Evolutionary conservation across 2,329 filamentous ascomycete species (phyloP).

Genomic region (Cladosporium austrohemisphaericum): DNA sequence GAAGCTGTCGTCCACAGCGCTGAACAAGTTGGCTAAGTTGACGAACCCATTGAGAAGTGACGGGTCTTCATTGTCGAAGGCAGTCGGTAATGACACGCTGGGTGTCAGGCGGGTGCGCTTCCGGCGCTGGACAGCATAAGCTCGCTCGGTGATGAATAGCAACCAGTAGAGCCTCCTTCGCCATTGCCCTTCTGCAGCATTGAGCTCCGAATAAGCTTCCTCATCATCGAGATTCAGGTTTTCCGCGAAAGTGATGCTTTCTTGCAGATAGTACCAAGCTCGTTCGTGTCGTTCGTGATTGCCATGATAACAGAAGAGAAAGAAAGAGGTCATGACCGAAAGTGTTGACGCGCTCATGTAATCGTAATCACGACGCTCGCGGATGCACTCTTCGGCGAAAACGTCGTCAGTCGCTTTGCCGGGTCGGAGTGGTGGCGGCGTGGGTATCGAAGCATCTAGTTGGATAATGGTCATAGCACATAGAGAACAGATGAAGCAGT

Average conservation of each 20-base stretch:
- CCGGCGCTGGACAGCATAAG: slow-evolving; percentile 35
- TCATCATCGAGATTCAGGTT: slow-evolving; percentile 35
- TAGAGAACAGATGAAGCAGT: slow-evolving; percentile 33
- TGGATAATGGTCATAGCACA: slow-evolving; percentile 34
- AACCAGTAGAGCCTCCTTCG: slow-evolving; percentile 35
- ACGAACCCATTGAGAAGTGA: slow-evolving; percentile 34
- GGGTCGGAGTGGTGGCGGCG: slow-evolving; percentile 26
- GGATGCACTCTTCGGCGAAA: slow-evolving; percentile 34
- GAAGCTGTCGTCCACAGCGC: slow-evolving; percentile 35
- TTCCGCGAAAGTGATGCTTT: slow-evolving; percentile 33
- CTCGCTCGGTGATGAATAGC: slow-evolving; percentile 36
- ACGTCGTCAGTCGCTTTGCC: slow-evolving; percentile 27
- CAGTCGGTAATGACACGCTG: slow-evolving; percentile 29
- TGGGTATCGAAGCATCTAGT: slow-evolving; percentile 31
- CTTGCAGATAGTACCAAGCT: slow-evolving; percentile 36
- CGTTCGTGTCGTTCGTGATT: slow-evolving; percentile 32
- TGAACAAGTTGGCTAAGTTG: slow-evolving; percentile 34
- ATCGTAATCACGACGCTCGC: slow-evolving; percentile 30
- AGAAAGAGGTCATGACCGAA: slow-evolving; percentile 35
- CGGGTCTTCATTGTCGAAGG: slow-evolving; percentile 34
- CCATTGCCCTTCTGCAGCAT: slow-evolving; percentile 33
- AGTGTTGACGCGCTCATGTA: slow-evolving; percentile 29
- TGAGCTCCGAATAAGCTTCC: slow-evolving; percentile 29
- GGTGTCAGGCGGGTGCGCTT: slow-evolving; percentile 32
- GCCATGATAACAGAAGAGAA: slow-evolving; percentile 35